These are phyloP conservation scores for Suhomyces sp. DNA, from an alignment of 805 yeast species.

Conservation along the genomic window DNA sequence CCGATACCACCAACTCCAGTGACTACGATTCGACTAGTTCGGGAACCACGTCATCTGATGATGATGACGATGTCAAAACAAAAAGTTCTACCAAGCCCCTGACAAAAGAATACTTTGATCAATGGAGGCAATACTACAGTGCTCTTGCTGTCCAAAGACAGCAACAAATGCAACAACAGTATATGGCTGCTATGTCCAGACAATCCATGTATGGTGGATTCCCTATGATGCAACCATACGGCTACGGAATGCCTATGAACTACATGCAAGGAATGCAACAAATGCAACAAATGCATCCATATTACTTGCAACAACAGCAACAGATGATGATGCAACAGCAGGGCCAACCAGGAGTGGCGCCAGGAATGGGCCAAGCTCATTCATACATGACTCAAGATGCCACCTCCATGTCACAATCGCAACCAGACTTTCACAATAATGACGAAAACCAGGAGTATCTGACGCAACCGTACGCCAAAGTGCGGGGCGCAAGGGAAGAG, in stretches of 20 bases:
- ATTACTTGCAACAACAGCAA: slow-evolving; percentile 7
- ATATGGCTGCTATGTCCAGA: slow-evolving; percentile 7
- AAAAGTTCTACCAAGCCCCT: slow-evolving; percentile 4
- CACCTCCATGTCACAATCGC: background rate
- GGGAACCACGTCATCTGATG: slow-evolving; percentile 5
- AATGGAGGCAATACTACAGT: slow-evolving; percentile 39
- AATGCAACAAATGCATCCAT: slow-evolving; percentile 14
- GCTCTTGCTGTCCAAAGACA: slow-evolving; percentile 18
- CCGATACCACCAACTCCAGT: slow-evolving; percentile 10
- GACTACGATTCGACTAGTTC: slow-evolving; percentile 9
- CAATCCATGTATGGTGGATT: slow-evolving; percentile 12
- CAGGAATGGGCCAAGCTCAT: background rate
- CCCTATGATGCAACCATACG: slow-evolving; percentile 7
- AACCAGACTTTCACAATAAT: background rate
- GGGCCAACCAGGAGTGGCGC: background rate
- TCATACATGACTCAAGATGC: slow-evolving; percentile 2
- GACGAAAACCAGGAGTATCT: background rate
- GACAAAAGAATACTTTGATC: slow-evolving; percentile 25
- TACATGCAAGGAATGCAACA: slow-evolving; percentile 2
- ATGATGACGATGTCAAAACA: slow-evolving; percentile 7
- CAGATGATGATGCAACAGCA: slow-evolving; percentile 6
- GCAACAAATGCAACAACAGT: slow-evolving; percentile 17
- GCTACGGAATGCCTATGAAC: slow-evolving; percentile 4
- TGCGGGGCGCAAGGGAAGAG: background rate
- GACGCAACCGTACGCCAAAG: background rate